Evolutionary conservation across 129 eudicot genomes (phyloP).

Genomic region (Logfia minima): DNA sequence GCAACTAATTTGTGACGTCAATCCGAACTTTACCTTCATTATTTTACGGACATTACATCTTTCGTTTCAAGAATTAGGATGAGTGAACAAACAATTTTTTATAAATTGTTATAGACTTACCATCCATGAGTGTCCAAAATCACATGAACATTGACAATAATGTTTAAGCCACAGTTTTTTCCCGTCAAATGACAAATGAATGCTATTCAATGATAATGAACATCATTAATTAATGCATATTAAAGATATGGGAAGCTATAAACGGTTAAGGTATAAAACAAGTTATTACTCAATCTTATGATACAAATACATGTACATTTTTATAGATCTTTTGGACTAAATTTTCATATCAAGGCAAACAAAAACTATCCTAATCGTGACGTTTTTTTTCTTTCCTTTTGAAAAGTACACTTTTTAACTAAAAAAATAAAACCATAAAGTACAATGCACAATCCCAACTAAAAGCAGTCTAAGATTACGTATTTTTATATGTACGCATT

Average conservation of each 20-base stretch:
- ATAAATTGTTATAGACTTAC: too few species aligned
- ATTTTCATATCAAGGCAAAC: neutral
- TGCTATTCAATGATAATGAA: too few species aligned
- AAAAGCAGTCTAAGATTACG: neutral
- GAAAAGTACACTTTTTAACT: neutral
- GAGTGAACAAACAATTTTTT: too few species aligned
- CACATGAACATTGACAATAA: too few species aligned
- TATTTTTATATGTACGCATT: too few species aligned
- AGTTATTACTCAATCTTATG: neutral
- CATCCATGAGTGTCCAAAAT: too few species aligned
- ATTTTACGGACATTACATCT: too few species aligned
- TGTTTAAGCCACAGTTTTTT: too few species aligned
- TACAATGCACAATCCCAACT: conserved; percentile 2
- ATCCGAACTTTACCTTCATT: too few species aligned
- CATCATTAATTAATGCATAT: neutral
- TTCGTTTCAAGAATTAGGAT: too few species aligned
- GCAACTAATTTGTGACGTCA: too few species aligned
- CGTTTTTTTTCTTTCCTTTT: neutral
- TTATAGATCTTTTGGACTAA: neutral
- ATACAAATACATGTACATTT: neutral
- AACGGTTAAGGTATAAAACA: neutral
- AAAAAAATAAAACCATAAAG: neutral
- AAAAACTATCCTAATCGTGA: neutral
- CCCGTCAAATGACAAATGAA: too few species aligned
- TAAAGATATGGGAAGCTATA: neutral